Conservation (phyloP, 1,284 basidiomycete genomes). For the Tilletia indica region DNA sequence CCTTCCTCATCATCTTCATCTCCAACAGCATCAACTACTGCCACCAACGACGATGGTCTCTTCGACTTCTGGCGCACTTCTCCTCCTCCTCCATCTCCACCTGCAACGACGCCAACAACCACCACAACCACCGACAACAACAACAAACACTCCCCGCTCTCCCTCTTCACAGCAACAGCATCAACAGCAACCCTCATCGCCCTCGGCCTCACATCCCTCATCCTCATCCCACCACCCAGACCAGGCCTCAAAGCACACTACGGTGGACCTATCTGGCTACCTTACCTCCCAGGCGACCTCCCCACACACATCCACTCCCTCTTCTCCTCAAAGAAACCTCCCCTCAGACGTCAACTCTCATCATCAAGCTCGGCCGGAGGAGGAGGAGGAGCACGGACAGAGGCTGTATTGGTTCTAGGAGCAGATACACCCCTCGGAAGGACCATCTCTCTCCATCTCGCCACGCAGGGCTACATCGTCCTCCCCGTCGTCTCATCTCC, state of each 20-base stretch:
- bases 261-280: constrained; percentile 6
- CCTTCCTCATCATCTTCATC: background rate
- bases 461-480: constrained; percentile 47
- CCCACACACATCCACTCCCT: background rate
- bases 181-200: constrained; percentile 1
- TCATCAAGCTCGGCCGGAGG: background rate
- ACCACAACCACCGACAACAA: background rate
- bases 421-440: constrained; percentile 52
- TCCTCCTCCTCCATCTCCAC: background rate
- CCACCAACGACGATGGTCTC: background rate
- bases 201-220: background rate
- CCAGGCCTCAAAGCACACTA: constrained; percentile 9
- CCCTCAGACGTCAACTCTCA: background rate
- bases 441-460: constrained; percentile 39
- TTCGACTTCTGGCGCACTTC: background rate
- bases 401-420: constrained; percentile 40
- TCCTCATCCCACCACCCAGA: background rate
- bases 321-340: background rate
- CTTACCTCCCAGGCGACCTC: constrained; percentile 7
- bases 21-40: background rate
- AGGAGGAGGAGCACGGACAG: background rate
- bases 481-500: constrained; percentile 43
- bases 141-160: background rate
- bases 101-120: background rate
- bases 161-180: background rate